These are phyloP conservation scores for Blepharisma undulans DNA, from an alignment of 169 alveolate genomes.

Conservation along the genomic window DNA sequence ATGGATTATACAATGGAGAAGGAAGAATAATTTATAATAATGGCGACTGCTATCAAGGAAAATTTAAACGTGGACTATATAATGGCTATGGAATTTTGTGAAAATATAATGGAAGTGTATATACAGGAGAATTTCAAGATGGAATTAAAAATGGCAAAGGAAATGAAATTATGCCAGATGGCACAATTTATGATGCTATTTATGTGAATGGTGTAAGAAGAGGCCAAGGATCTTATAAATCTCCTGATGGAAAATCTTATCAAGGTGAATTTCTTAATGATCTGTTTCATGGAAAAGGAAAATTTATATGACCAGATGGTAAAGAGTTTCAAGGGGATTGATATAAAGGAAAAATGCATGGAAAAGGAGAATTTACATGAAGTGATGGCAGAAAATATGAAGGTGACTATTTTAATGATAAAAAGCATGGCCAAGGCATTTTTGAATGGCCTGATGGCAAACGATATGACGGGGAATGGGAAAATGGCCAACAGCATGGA, in stretches of 20 bases:
- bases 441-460: constrained; percentile 83
- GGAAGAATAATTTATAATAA: constrained; percentile 2
- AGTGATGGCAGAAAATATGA: constrained; percentile 14
- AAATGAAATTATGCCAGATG: neutral
- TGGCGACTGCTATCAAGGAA: constrained; percentile 28
- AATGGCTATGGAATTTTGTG: constrained; percentile 1
- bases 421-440: constrained; percentile 79
- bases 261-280: neutral
- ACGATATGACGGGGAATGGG: constrained; percentile 83
- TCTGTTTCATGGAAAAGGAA: constrained; percentile 5
- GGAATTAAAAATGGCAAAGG: constrained; percentile 72
- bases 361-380: constrained; percentile 31
- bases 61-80: neutral
- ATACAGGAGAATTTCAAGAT: constrained; percentile 52
- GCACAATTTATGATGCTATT: constrained; percentile 22
- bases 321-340: constrained; percentile 37
- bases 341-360: constrained; percentile 58
- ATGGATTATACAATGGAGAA: constrained; percentile 26
- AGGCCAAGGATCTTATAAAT: constrained; percentile 28
- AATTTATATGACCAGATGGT: constrained; percentile 7
- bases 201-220: constrained; percentile 1
- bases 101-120: constrained; percentile 32
- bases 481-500: constrained; percentile 86
- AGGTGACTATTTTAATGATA: constrained; percentile 86
- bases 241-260: constrained; percentile 9